Base-by-base conservation (phyloP, 2,329 filamentous ascomycete species). In the Xylariaceae sp. region DNA sequence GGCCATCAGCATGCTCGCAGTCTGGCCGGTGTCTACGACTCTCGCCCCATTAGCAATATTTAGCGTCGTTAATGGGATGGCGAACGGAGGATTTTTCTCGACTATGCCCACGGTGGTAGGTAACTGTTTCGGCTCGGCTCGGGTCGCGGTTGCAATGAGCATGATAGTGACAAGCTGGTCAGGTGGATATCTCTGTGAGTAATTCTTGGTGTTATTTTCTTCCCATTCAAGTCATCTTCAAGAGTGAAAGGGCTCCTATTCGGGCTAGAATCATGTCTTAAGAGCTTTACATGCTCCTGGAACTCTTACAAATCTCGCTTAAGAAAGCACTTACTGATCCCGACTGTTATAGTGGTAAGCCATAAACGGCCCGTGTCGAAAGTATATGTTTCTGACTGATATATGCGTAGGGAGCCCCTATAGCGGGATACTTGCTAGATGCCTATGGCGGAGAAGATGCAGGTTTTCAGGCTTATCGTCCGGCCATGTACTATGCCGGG, bases 61-160 rank as follows among this genome's bases (percentile, higher is more conserved):
- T 65, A 82, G 82, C 7, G 73, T 87, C 5, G 71, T 87, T 19
- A 88, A 87, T 60, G 86, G 86, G 0, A 72, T 79, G 33, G 78
- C 81, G 4, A 87, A 87, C 63, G 86, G 86, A 0, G 84, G 81
- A 0, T 88, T 88, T 73, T 88, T 88, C 65, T 80, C 82, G 1
- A 82, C 82, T 0, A 86, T 87, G 76, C 86, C 86, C 0, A 87
- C 85, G 0, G 84, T 85, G 2, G 81, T 87, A 0, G 80, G 82
- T 0, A 84, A 80, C 61, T 78, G 85, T 0, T 87, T 86, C 71
- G 85, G 83, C 1, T 82, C 78, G 3, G 78, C 77, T 1, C 74
- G 81, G 3, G 78, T 85, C 33, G 75, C 79, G 3, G 79, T 85
- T 17, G 83, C 82, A 0, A 84, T 88, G 79, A 79, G 82, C 4